A percentile compares a stretch with the other conserved stretches of the same genome.
Conservation (phyloP, 116 monocot species). For the Papilionanthe hybrid region DNA sequence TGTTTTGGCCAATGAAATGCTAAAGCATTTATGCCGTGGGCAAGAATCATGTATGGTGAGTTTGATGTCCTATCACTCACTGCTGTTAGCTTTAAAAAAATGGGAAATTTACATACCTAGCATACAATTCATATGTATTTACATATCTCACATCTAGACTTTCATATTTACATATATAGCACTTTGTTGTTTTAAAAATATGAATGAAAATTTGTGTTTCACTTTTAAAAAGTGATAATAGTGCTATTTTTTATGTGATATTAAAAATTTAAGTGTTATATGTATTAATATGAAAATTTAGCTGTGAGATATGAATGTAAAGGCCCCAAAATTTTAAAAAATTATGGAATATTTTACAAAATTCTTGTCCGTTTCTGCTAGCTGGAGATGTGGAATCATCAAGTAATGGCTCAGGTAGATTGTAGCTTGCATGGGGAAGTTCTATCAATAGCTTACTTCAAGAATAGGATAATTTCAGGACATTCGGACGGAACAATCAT, state of each 20-base stretch:
- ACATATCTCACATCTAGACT: too few species aligned
- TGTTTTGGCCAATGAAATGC: slow-evolving; percentile 45
- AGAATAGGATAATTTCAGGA: slow-evolving; percentile 38
- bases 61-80: not conserved
- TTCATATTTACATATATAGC: too few species aligned
- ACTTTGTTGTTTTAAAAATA: too few species aligned
- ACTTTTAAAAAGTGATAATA: too few species aligned
- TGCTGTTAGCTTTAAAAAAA: not conserved
- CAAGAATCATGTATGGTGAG: slow-evolving; percentile 52
- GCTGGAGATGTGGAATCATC: slow-evolving; percentile 49
- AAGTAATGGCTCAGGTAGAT: slow-evolving; percentile 42
- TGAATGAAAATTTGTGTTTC: too few species aligned
- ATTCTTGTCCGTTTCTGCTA: not conserved
- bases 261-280: too few species aligned
- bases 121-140: too few species aligned
- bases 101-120: too few species aligned
- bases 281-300: too few species aligned
- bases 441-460: slow-evolving; percentile 30
- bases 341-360: not conserved
- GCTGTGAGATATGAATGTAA: too few species aligned
- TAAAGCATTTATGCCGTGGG: slow-evolving; percentile 48
- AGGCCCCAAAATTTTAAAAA: not conserved
- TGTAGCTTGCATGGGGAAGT: slow-evolving; percentile 49
- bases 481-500: slow-evolving; percentile 54
- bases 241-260: too few species aligned